A percentile compares a stretch with the other conserved stretches of the same genome.
These are phyloP conservation scores for Cryphonectria carpinicola DNA, from an alignment of 2,329 filamentous ascomycete species.

Conservation along the genomic window DNA sequence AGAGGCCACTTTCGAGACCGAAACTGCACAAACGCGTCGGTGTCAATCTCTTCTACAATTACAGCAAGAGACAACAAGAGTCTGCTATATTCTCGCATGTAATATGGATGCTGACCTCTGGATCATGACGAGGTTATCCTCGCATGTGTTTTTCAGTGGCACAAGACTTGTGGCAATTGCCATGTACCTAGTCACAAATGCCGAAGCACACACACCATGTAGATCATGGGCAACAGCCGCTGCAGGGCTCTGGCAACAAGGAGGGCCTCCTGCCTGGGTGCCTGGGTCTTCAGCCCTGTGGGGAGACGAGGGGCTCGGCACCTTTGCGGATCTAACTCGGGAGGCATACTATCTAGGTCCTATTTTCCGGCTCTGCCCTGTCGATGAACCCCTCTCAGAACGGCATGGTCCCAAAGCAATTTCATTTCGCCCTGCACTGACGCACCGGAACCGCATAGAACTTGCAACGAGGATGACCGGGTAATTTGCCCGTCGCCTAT, in stretches of 20 bases:
- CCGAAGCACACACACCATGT: neutral
- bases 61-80: neutral
- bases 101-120: neutral
- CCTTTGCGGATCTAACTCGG: slow-evolving; percentile 10
- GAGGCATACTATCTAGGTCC: slow-evolving; percentile 5
- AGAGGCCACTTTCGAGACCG: neutral
- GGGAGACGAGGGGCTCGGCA: slow-evolving; percentile 11
- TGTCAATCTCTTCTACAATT: neutral
- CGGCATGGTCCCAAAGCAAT: neutral
- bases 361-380: slow-evolving; percentile 1
- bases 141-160: neutral
- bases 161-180: neutral
- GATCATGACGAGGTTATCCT: neutral
- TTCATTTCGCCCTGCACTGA: neutral
- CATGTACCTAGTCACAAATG: neutral
- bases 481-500: neutral
- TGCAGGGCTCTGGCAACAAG: slow-evolving; percentile 8
- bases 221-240: neutral
- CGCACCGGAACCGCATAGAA: too few species aligned
- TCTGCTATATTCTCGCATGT: neutral
- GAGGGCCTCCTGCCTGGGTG: neutral
- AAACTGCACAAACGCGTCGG: neutral
- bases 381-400: neutral
- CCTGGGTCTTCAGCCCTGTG: slow-evolving; percentile 11
- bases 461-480: neutral